Evolutionary conservation across 1,139 yeast species (phyloP).

Genomic region (Scheffersomyces cryptocercus): DNA sequence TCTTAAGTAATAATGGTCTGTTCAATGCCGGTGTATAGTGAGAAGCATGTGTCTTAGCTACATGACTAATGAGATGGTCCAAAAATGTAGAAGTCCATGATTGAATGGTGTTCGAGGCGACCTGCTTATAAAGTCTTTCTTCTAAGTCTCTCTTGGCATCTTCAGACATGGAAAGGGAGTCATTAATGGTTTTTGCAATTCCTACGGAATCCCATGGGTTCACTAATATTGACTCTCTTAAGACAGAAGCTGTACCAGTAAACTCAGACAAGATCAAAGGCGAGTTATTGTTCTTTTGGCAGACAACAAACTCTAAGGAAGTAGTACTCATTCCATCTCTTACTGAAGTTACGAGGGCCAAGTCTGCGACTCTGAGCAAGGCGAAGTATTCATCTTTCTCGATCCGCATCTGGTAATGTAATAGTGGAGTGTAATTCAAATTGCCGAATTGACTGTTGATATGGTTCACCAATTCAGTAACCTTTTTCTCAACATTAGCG

Average conservation of each 20-base stretch:
- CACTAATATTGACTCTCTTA: slow-evolving; percentile 78
- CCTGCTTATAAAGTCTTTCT: slow-evolving; percentile 58
- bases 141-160: slow-evolving; percentile 47
- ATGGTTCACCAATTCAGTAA: slow-evolving; percentile 70
- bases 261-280: slow-evolving; percentile 90
- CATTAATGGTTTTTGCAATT: slow-evolving; percentile 81
- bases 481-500: slow-evolving; percentile 70
- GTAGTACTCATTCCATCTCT: slow-evolving; percentile 98
- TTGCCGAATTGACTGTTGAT: slow-evolving; percentile 86
- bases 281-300: slow-evolving; percentile 71
- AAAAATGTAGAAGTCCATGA: slow-evolving; percentile 75
- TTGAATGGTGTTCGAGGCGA: slow-evolving; percentile 73
- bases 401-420: slow-evolving; percentile 88
- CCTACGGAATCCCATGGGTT: slow-evolving; percentile 98
- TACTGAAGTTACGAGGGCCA: slow-evolving; percentile 84
- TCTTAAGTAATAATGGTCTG: slow-evolving; percentile 61
- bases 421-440: slow-evolving; percentile 78
- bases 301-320: slow-evolving; percentile 84
- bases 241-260: slow-evolving; percentile 84
- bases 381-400: slow-evolving; percentile 90
- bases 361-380: slow-evolving; percentile 81
- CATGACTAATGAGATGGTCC: slow-evolving; percentile 52
- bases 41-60: slow-evolving; percentile 41
- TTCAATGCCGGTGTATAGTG: slow-evolving; percentile 85
- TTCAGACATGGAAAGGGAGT: slow-evolving; percentile 55